Evolutionary conservation across 805 yeast genomes (phyloP).

Genomic region (Kodamaea neixiangensis): DNA sequence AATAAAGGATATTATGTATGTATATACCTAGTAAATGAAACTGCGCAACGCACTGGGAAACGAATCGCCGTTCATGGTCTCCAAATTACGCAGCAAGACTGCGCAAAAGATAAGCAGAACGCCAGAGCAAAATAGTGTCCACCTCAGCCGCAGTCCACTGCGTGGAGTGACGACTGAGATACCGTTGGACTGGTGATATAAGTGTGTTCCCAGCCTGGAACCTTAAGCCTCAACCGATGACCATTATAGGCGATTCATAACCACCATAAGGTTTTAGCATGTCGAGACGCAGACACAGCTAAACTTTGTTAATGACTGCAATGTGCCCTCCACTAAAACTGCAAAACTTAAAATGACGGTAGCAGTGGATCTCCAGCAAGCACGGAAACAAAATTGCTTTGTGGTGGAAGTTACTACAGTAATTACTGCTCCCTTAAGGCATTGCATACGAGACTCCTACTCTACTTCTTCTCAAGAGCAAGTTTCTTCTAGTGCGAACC

Average conservation of each 20-base stretch:
- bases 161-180: neutral
- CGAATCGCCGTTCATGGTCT: no score
- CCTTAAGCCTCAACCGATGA: neutral
- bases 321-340: neutral
- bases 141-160: no score
- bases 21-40: no score
- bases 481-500: no score
- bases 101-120: no score
- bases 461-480: no score
- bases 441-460: no score
- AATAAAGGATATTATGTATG: no score
- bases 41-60: no score
- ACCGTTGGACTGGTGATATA: neutral
- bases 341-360: neutral
- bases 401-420: neutral
- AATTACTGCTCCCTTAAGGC: no score
- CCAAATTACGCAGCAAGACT: no score
- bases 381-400: neutral
- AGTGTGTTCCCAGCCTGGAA: neutral
- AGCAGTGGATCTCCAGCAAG: neutral
- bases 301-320: neutral
- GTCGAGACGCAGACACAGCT: neutral
- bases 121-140: no score
- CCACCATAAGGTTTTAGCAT: neutral
- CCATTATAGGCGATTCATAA: neutral